These are phyloP conservation scores for Nemania diffusa DNA, from an alignment of 2,329 filamentous ascomycete species.

Conservation along the genomic window DNA sequence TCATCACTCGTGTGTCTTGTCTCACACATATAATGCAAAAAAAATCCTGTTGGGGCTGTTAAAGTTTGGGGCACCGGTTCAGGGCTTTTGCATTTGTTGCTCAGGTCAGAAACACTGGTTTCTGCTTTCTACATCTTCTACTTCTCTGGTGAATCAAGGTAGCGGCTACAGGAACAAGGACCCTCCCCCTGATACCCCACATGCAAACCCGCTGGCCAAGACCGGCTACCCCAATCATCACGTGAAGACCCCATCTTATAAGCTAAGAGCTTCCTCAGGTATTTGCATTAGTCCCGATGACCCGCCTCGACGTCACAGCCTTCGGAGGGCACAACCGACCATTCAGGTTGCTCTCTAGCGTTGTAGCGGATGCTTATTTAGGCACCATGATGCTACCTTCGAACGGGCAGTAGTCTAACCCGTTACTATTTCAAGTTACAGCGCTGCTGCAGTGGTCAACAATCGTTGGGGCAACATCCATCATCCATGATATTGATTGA, in stretches of 20 bases:
- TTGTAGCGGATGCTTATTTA: neutral
- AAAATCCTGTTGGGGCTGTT: conserved; percentile 28
- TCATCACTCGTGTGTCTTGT: conserved; percentile 22
- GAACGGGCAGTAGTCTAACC: neutral
- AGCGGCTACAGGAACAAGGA: conserved; percentile 4
- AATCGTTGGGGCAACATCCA: conserved; percentile 9
- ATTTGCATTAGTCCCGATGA: conserved; percentile 30
- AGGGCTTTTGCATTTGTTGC: conserved; percentile 17
- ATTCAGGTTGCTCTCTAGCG: neutral
- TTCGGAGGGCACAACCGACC: conserved; percentile 3
- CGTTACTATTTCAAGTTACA: conserved; percentile 1
- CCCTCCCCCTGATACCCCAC: conserved; percentile 19
- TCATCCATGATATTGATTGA: neutral
- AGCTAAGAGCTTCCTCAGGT: conserved; percentile 28
- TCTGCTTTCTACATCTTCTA: neutral
- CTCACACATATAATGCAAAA: conserved; percentile 27
- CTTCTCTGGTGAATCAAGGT: neutral
- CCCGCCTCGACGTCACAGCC: conserved; percentile 34
- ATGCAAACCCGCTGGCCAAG: conserved; percentile 22
- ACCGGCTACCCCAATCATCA: conserved; percentile 27
- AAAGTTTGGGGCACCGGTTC: conserved; percentile 5
- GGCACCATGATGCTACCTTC: neutral
- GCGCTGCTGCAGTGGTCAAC: neutral
- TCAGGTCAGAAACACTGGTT: conserved; percentile 10
- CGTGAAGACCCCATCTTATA: conserved; percentile 35